A percentile compares a stretch with the other conserved stretches of the same genome.
phyloP scores from a whole-genome alignment of 805 yeast genomes.

The Pichia insulana region DNA sequence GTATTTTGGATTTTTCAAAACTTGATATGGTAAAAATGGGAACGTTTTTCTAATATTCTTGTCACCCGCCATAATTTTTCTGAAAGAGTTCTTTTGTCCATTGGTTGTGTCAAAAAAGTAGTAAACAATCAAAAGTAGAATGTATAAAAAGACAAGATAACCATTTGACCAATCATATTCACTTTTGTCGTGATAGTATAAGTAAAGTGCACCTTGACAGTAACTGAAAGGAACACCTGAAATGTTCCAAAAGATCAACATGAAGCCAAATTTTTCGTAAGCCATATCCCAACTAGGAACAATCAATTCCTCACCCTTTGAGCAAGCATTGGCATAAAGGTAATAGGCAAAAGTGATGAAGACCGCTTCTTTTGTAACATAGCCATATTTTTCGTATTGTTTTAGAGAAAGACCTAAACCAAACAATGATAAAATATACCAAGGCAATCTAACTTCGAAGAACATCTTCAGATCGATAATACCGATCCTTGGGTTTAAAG shows the following conservation, averaged over 20 bases:
- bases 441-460: constrained; percentile 93
- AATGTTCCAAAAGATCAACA: constrained; percentile 97
- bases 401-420: constrained; percentile 64
- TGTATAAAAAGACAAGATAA: constrained; percentile 51
- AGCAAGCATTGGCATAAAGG: constrained; percentile 93
- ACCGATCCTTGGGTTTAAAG: constrained; percentile 92
- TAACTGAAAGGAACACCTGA: constrained; percentile 99
- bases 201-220: constrained; percentile 83
- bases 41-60: constrained; percentile 69
- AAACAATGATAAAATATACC: constrained; percentile 83
- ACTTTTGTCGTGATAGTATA: constrained; percentile 73
- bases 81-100: constrained; percentile 90
- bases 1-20: constrained; percentile 74
- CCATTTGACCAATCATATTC: constrained; percentile 68
- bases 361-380: constrained; percentile 64
- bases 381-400: constrained; percentile 78
- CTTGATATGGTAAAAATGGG: constrained; percentile 86
- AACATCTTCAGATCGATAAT: constrained; percentile 92
- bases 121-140: constrained; percentile 58
- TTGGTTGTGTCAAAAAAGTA: constrained; percentile 92
- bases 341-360: constrained; percentile 79
- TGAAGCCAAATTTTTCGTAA: constrained; percentile 97
- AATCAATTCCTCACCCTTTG: constrained; percentile 95
- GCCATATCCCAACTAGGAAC: constrained; percentile 99
- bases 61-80: constrained; percentile 79